Conservation (phyloP, 2,329 filamentous ascomycete genomes). For the Aspergillus fumigatus region DNA sequence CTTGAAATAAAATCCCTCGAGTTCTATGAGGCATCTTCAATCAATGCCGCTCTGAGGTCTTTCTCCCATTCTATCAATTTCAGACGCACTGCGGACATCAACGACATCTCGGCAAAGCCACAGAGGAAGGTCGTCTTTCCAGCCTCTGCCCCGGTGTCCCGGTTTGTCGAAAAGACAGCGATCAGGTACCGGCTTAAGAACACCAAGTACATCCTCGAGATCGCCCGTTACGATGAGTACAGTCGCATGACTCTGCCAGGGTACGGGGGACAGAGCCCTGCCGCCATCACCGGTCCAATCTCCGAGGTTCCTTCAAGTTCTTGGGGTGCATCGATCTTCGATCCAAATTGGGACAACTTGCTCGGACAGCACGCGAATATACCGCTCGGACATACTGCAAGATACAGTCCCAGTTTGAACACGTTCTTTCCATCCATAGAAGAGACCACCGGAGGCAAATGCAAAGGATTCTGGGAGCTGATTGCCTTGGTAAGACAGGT, state of each 20-base stretch:
- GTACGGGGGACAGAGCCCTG: conserved; percentile 9
- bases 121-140: conserved; percentile 29
- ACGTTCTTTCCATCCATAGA: conserved; percentile 33
- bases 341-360: conserved; percentile 39
- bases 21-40: conserved; percentile 28
- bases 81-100: conserved; percentile 11
- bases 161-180: conserved; percentile 37
- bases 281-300: conserved; percentile 12
- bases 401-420: conserved; percentile 26
- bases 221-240: conserved; percentile 41
- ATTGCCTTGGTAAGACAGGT: conserved; percentile 31
- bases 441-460: conserved; percentile 12
- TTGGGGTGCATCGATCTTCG: conserved; percentile 37
- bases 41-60: conserved; percentile 21
- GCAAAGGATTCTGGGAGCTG: conserved; percentile 33
- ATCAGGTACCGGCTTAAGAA: conserved; percentile 36
- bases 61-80: conserved; percentile 30
- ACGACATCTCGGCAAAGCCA: conserved; percentile 21
- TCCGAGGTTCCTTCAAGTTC: conserved; percentile 23
- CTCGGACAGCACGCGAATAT: conserved; percentile 35
- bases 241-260: conserved; percentile 7
- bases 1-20: conserved; percentile 38
- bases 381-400: conserved; percentile 30
- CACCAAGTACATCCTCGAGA: conserved; percentile 40
- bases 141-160: conserved; percentile 19